Conservation (phyloP, 768 basidiomycete genomes). For the Pleurotus citrinopileatus region DNA sequence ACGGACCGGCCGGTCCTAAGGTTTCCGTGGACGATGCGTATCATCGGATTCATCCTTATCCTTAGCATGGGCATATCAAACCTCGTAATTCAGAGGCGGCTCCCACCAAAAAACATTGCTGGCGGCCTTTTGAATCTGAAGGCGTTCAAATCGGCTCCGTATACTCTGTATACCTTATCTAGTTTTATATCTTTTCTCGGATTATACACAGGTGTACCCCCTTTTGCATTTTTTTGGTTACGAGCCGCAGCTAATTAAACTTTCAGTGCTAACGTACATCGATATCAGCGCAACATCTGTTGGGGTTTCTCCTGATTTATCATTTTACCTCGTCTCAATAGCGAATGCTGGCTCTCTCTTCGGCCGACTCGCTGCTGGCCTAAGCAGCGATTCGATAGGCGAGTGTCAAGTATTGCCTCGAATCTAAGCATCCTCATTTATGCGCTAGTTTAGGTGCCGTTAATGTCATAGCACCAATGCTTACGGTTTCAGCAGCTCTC, state of each 20-base stretch:
- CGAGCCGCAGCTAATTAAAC: not conserved
- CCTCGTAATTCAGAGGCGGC: constrained; percentile 40
- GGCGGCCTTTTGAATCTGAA: constrained; percentile 53
- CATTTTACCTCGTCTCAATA: constrained; percentile 60
- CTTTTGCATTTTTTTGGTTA: not conserved
- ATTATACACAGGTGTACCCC: constrained; percentile 50
- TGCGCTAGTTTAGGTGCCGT: constrained; percentile 42
- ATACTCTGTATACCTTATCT: constrained; percentile 47
- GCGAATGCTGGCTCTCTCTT: constrained; percentile 57
- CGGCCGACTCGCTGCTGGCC: constrained; percentile 49
- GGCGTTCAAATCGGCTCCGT: constrained; percentile 44
- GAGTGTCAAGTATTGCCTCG: constrained; percentile 10
- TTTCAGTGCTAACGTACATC: constrained; percentile 53
- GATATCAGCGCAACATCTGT: constrained; percentile 44
- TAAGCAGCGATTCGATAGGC: constrained; percentile 51
- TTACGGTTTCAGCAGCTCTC: constrained; percentile 41
- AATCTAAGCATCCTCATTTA: not conserved
- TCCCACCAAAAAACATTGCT: constrained; percentile 46
- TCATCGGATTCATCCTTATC: constrained; percentile 57
- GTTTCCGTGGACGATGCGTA: constrained; percentile 70
- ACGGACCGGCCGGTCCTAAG: constrained; percentile 24
- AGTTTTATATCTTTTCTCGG: constrained; percentile 53
- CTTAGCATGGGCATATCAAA: constrained; percentile 47
- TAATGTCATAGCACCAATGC: constrained; percentile 57
- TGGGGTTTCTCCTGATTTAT: constrained; percentile 45